Base-by-base conservation (phyloP, 805 yeast genomes). In the Wickerhamiella lipophila region DNA sequence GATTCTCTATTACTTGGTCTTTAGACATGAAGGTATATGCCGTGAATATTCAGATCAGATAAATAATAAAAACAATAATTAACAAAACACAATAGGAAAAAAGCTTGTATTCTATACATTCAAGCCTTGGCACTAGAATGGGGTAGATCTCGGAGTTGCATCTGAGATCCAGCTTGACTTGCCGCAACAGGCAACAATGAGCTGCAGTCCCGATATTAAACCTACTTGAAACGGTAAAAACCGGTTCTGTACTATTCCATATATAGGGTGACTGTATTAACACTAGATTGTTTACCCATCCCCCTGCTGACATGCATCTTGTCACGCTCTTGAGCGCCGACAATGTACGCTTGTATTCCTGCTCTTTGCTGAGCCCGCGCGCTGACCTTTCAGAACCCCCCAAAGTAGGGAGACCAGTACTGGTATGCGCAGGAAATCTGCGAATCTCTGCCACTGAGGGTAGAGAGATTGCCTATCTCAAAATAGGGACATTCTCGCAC, bases 381-480 rank as follows among this genome's bases (percentile, higher is more conserved):
- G 23, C 13, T 3, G 39, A 21, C 11, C 41, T 27, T 3, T 15
- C 11, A 8, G 47, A 44, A 15, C 34, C 47, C 3, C 47, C 47
- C 2, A 11, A 22, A 3, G 23, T 45, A 11, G 42, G 36, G 22
- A 40, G 48, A 6, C 19, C 27, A 7, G 47, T 30, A 1, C 34
- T 49, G 3, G 59, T 53, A 21, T 50, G 57, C 11, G 52, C 50
- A 34, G 61, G 61, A 15, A 42, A 53, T 13, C 49, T 56, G 19
- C 29, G 52, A 11, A 47, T 58, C 23, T 52, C 57, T 6, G 42
- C 52, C 41, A 54, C 56, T 15, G 55, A 43, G n/a, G 49, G 52
- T 35, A 50, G 57, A 36, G 61, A 58, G 34, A 54, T 58, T 22
- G 57, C 57, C 13, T 58, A 57, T 41, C 47, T 58, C 16, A 54